Evolutionary conservation across 2,329 filamentous ascomycete species (phyloP), one percentile per base, ranked within the genome.

Genomic region (Phialocephala subalpina): DNA sequence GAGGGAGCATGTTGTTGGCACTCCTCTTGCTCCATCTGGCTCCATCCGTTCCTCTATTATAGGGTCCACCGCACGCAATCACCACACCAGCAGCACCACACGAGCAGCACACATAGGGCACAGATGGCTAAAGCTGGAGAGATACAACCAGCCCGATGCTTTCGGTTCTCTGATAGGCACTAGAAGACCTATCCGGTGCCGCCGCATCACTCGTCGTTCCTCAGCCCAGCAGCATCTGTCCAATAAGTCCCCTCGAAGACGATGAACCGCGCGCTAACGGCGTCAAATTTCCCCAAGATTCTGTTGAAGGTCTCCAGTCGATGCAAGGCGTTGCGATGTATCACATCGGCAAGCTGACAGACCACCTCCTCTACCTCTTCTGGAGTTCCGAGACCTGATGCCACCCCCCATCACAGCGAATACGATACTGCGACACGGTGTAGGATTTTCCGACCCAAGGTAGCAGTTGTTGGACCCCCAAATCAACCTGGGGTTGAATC

Each of bases 221-320:
- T 60, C 60, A 60, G 63, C 55, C 56, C 60, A 60, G 55, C 33
- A 56, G 9, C 22, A 25, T 25, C 33, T 14, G 20, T 40, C 66
- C 66, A 67, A 60, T 60, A 59, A 20, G 33, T 56, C 25, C 16
- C 49, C 42, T 52, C 33, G 33, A 42, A 33, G 53, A 42, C 27
- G 11, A 49, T 57, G 25, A 63, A 36, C 62, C 67, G 67, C 67
- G 69, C 69, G 69, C 58, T 65, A 62, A 59, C 29, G 58, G 69
- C 69, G 69, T 65, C 67, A 69, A 62, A 67, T 67, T 65, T 53
- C 62, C 60, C 65, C 66, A 61, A 66, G 47, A 62, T 63, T 45
- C 36, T 35, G 25, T 36, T 64, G 63, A 63, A 62, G 61, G 53
- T 61, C 36, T 62, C 62, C 58, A 65, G 52, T 53, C 9, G 33